Conservation (phyloP, 2,329 filamentous ascomycete genomes). For the Cladobotryum mycophilum region DNA sequence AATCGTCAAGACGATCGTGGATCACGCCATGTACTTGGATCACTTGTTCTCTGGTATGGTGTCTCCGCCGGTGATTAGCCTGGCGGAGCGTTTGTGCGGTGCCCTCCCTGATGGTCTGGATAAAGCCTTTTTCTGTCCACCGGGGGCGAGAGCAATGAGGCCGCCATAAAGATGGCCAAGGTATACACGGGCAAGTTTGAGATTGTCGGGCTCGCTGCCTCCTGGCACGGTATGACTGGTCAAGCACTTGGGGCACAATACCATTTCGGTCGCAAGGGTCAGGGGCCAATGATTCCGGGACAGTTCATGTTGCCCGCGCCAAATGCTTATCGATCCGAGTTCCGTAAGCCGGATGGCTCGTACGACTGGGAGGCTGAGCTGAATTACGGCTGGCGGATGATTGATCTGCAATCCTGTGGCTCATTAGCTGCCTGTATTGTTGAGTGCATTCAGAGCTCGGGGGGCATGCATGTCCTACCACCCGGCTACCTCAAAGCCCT, state of each 20-base stretch:
- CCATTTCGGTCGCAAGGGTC: constrained; percentile 45
- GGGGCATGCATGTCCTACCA: constrained; percentile 55
- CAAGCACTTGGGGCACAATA: constrained; percentile 50
- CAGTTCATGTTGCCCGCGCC: constrained; percentile 53
- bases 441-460: constrained; percentile 54
- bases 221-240: constrained; percentile 57
- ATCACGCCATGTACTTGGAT: constrained; percentile 46
- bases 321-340: constrained; percentile 55
- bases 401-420: constrained; percentile 54
- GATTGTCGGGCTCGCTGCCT: constrained; percentile 52
- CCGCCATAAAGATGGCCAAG: constrained; percentile 60
- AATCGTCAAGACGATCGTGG: constrained; percentile 45
- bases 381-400: constrained; percentile 52
- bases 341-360: constrained; percentile 50
- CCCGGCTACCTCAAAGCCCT: constrained; percentile 51
- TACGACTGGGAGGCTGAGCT: constrained; percentile 59
- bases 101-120: constrained; percentile 44
- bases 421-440: constrained; percentile 59
- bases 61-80: constrained; percentile 48
- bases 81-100: constrained; percentile 44
- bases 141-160: constrained; percentile 52
- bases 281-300: constrained; percentile 47
- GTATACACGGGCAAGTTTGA: constrained; percentile 59
- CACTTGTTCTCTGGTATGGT: constrained; percentile 56
- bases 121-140: constrained; percentile 53